Base-by-base conservation (phyloP, 345 rosid genomes). In the Eucalyptus dawsonii region DNA sequence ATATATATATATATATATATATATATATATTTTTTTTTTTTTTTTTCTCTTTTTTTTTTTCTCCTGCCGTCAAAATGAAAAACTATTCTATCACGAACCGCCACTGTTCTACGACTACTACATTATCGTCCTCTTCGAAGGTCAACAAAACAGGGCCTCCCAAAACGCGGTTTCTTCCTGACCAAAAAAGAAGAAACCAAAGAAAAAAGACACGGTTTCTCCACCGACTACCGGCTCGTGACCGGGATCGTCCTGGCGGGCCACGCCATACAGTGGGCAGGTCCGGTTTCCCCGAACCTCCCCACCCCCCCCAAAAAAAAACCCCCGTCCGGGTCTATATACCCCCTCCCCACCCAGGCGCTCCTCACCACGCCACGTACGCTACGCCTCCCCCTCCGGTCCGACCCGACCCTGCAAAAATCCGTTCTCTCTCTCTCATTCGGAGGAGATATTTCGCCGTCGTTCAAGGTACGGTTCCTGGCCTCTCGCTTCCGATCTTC, bases 231-330 rank as follows among this genome's bases (percentile, higher is more conserved):
- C 92, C 87, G 93, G 91, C 89, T 85, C 72, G 45, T 21, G 42
- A 87, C 92, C 86, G 88, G 76, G 65, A 51, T 40, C 47, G 22
- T 19, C 80, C 87, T 34, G 89, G 88, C 91, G 31, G 69, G 69
- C 62, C 62, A 40, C 80, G 6, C 60, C 56, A 50, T 56, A 69
- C 90, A 31, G 88, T 27, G 88, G 89, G 87, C 86, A 87, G 92
- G 87, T 15, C 50, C 89, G 90, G 91, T 34, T 21, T 24, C 42
- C 12, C 92, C 88, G 89, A 87, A 88, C 86, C 90, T 88, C 13
- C 45, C 80, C 88, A 29, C 11, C 11, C 9, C n/a, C n/a, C 12
- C 12, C 27, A 1, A 1, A 2, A 1, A 1, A 9, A 9, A 9
- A 2, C 13, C 29, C 22, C 47, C 25, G 13, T 54, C 21, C 54